Evolutionary conservation across 257 asterid genomes (phyloP).

Genomic region (Jasminum sambac): DNA sequence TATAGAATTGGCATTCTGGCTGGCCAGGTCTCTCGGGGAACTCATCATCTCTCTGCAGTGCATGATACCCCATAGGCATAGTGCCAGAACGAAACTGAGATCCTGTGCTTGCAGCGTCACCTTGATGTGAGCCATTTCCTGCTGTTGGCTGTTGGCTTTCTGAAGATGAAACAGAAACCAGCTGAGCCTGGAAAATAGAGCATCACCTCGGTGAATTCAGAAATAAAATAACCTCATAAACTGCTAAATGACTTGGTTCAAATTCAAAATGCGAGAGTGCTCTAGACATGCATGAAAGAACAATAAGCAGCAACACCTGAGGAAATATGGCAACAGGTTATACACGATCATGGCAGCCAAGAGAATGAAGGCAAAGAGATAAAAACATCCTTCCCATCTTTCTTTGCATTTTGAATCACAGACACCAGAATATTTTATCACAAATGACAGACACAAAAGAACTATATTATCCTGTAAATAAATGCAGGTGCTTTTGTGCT

Average conservation of each 20-base stretch:
- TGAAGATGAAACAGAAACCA: slow-evolving; percentile 71
- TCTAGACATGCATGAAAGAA: slow-evolving; percentile 2
- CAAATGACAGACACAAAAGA: background rate
- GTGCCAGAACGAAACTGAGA: slow-evolving; percentile 66
- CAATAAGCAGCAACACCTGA: slow-evolving; percentile 2
- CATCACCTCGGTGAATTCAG: slow-evolving; percentile 26
- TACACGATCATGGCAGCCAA: background rate
- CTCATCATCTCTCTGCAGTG: slow-evolving; percentile 70
- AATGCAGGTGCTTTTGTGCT: background rate
- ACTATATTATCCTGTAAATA: background rate
- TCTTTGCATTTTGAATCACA: background rate
- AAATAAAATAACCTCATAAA: slow-evolving; percentile 11
- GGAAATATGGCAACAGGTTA: slow-evolving; percentile 3
- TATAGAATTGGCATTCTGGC: slow-evolving; percentile 93
- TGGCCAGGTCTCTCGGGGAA: slow-evolving; percentile 98
- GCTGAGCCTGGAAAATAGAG: slow-evolving; percentile 63
- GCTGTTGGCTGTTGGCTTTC: slow-evolving; percentile 63
- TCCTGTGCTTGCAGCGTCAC: slow-evolving; percentile 48
- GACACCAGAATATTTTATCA: background rate
- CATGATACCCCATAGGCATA: slow-evolving; percentile 66
- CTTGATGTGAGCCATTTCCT: slow-evolving; percentile 56
- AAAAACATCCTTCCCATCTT: slow-evolving; percentile 2
- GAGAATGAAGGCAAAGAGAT: slow-evolving; percentile 3
- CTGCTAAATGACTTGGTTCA: slow-evolving; percentile 10
- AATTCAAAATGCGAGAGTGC: slow-evolving; percentile 8